Evolutionary conservation across 192 early-diverging fungal species (phyloP).

Genomic region (Diversispora epigaea): DNA sequence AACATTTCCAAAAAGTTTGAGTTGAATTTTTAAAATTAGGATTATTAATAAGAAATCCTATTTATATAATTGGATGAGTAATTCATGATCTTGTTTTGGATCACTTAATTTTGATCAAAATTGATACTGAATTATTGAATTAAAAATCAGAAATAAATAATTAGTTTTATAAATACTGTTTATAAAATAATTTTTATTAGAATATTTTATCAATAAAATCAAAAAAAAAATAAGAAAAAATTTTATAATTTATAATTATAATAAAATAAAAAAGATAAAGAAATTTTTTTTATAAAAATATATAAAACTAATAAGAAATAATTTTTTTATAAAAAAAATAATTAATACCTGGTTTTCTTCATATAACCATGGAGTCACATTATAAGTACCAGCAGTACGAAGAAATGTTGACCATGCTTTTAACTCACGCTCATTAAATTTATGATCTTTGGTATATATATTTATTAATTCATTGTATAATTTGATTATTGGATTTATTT

Average conservation of each 20-base stretch:
- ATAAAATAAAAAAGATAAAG: not conserved
- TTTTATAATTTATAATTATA: too few relatives aligned
- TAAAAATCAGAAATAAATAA: too few relatives aligned
- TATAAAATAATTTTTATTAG: too few relatives aligned
- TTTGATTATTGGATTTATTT: not conserved
- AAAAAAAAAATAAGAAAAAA: too few relatives aligned
- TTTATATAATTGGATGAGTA: not conserved
- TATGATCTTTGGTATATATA: not conserved
- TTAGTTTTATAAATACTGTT: too few relatives aligned
- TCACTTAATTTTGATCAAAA: not conserved
- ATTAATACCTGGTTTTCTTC: not conserved
- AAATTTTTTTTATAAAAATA: not conserved
- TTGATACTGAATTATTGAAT: too few relatives aligned
- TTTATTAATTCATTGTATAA: not conserved
- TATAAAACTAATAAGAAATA: too few relatives aligned
- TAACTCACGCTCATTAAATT: not conserved
- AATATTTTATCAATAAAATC: too few relatives aligned
- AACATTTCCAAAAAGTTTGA: not conserved
- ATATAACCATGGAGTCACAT: not conserved
- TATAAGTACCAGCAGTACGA: not conserved
- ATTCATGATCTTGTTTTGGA: not conserved
- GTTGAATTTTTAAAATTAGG: not conserved
- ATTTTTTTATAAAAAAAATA: not conserved
- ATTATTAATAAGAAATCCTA: not conserved
- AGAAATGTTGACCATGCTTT: not conserved